Percentiles rank a stretch among this genome's conserved stretches.
Evolutionary conservation across 169 alveolate species (phyloP).

Genomic region (Cryptosporidium parvum): DNA sequence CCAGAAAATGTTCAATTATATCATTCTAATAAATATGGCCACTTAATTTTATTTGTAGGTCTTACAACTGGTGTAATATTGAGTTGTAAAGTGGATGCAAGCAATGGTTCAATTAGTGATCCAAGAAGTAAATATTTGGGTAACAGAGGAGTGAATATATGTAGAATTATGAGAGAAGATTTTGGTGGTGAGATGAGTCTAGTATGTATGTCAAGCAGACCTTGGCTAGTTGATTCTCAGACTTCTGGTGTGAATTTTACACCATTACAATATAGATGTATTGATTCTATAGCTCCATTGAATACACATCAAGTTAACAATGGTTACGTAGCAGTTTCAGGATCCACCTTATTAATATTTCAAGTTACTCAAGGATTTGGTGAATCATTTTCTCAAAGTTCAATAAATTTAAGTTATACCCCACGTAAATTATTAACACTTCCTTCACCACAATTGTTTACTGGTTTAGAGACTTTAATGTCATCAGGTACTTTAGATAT

Average conservation of each 20-base stretch:
- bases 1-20: slow-evolving; percentile 62
- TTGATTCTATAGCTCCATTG: slow-evolving; percentile 91
- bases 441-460: slow-evolving; percentile 86
- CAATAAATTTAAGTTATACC: slow-evolving; percentile 90
- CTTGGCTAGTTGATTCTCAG: slow-evolving; percentile 88
- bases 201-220: slow-evolving; percentile 88
- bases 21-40: slow-evolving; percentile 63
- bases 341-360: slow-evolving; percentile 88
- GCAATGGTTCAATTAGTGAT: slow-evolving; percentile 95
- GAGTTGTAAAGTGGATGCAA: slow-evolving; percentile 92
- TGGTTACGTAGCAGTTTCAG: slow-evolving; percentile 93
- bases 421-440: slow-evolving; percentile 91
- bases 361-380: slow-evolving; percentile 85
- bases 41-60: slow-evolving; percentile 93
- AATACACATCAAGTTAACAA: slow-evolving; percentile 87
- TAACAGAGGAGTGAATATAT: slow-evolving; percentile 91
- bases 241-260: slow-evolving; percentile 84
- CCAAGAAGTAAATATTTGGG: slow-evolving; percentile 95
- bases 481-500: slow-evolving; percentile 71
- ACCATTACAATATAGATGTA: slow-evolving; percentile 89
- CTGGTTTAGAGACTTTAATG: slow-evolving; percentile 79
- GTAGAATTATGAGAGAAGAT: slow-evolving; percentile 76
- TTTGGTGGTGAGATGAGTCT: slow-evolving; percentile 80
- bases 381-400: slow-evolving; percentile 90
- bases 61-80: slow-evolving; percentile 95